These are phyloP conservation scores for Aspergillus olivimuriae DNA, from an alignment of 495 filamentous ascomycete species.

Conservation along the genomic window DNA sequence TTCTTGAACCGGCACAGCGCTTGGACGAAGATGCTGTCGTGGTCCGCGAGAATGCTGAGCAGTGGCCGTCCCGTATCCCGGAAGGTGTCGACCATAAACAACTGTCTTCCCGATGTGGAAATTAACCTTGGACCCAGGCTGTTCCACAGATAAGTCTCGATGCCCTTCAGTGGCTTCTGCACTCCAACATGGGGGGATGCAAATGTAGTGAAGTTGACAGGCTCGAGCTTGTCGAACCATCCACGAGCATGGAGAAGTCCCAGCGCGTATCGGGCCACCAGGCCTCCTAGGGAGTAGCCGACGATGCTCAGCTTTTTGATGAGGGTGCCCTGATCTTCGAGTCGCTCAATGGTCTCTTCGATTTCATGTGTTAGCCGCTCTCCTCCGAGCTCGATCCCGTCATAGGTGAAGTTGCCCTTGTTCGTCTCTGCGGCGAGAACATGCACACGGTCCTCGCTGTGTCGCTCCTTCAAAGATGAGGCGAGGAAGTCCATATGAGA, in stretches of 20 bases:
- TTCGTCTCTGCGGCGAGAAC: conserved; percentile 76
- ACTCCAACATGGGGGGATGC: conserved; percentile 87
- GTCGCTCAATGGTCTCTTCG: conserved; percentile 67
- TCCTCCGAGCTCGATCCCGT: conserved; percentile 86
- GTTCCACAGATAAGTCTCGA: conserved; percentile 67
- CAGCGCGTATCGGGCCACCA: conserved; percentile 82
- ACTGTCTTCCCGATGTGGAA: conserved; percentile 74
- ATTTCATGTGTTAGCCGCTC: conserved; percentile 86
- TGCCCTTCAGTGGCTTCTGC: conserved; percentile 64
- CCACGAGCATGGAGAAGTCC: conserved; percentile 77
- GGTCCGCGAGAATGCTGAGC: conserved; percentile 75
- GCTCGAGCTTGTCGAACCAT: conserved; percentile 68
- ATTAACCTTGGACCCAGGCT: conserved; percentile 68
- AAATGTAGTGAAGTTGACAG: conserved; percentile 92
- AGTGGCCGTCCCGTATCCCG: conserved; percentile 73
- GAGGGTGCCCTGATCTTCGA: conserved; percentile 55
- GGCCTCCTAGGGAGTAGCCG: conserved; percentile 84
- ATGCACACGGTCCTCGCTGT: conserved; percentile 59
- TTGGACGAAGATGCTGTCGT: conserved; percentile 76
- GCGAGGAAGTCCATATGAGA: conserved; percentile 69
- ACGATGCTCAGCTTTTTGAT: conserved; percentile 80
- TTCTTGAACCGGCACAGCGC: conserved; percentile 69
- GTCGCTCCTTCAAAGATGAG: conserved; percentile 55
- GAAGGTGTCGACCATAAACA: conserved; percentile 84
- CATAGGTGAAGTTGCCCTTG: conserved; percentile 79